phyloP scores from a whole-genome alignment of 2,329 filamentous ascomycete genomes.

The Macrophomina pseudophaseolina region DNA sequence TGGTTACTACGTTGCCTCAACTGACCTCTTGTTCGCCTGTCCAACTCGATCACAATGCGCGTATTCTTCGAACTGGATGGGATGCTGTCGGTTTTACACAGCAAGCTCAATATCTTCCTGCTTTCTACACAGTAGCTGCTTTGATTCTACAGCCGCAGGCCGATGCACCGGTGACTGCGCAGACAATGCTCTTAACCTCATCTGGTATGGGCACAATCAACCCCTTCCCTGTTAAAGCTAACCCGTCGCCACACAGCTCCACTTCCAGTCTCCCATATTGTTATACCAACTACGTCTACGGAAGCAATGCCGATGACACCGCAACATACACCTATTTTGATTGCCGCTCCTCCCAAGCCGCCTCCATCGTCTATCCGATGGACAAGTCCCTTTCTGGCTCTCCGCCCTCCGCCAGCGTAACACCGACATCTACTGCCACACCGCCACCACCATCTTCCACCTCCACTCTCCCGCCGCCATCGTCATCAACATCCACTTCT shows the following conservation, averaged over 20 bases:
- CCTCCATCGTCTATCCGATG: neutral
- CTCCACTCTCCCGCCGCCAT: neutral
- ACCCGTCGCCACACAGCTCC: neutral
- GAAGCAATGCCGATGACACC: neutral
- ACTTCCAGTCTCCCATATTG: neutral
- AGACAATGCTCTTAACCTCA: neutral
- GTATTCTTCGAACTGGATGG: neutral
- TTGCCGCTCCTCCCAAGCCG: conserved; percentile 1
- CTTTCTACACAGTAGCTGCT: neutral
- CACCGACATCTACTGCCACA: neutral
- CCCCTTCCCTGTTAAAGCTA: neutral
- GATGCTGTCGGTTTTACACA: neutral
- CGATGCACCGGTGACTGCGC: neutral
- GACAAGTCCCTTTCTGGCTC: neutral
- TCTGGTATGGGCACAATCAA: neutral
- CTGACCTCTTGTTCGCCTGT: neutral
- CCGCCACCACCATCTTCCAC: neutral
- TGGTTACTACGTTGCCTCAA: conserved; percentile 1
- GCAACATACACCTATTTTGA: neutral
- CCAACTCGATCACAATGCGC: neutral
- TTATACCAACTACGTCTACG: neutral
- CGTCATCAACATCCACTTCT: neutral
- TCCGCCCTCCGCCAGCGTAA: neutral
- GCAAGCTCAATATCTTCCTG: neutral
- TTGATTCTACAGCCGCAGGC: neutral